Base-by-base conservation (phyloP, 768 basidiomycete genomes). In the Tubosaeta sp. region DNA sequence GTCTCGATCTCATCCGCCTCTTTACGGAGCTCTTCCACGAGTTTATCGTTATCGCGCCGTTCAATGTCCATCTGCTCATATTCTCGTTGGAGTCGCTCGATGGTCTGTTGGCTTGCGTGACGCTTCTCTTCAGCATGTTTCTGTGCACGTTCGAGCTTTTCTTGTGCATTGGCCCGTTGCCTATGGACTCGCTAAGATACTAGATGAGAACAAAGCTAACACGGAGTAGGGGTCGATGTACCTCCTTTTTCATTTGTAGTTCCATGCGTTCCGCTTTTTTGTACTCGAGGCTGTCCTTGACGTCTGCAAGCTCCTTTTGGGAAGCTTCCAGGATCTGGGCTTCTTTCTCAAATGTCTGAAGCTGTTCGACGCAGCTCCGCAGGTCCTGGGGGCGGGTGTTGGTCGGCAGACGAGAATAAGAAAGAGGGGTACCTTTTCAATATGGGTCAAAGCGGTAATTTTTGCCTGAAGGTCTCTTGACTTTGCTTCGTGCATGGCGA, bases 81-180 rank as follows among this genome's bases (percentile, higher is more conserved):
- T 69, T 93, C 88, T 34, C 72, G 76, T 63, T 91, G 84, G 17
- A 95, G 74, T 12, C 83, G 78, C 46, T 87, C 85, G 51, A 94
- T 84, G 7, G 83, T 86, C 54, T 81, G 76, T 55, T 86, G 84
- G 59, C 82, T 86, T n/a, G 84, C 78, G 12, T 75, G 61, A 50
- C 86, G 84, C 66, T 88, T 88, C 51, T 94, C 91, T 66, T 89
- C 87, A 6, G 85, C 85, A 56, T 88, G 86, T 54, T 80, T 77
- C 62, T 89, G 84, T 1, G 88, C 86, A 26, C 89, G 81, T 51
- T 86, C 83, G 9, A 93, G 77, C 67, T 91, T 93, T 59, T 91
- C 87, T 42, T 82, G 77, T 5, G 93, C 93, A 65, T 94, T 92
- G 8, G 75, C 70, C 11, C 91, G 73, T 65, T 95, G 92, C 54